Evolutionary conservation across 176 grass and related monocot species (phyloP).

Genomic region (Oryza nivara): DNA sequence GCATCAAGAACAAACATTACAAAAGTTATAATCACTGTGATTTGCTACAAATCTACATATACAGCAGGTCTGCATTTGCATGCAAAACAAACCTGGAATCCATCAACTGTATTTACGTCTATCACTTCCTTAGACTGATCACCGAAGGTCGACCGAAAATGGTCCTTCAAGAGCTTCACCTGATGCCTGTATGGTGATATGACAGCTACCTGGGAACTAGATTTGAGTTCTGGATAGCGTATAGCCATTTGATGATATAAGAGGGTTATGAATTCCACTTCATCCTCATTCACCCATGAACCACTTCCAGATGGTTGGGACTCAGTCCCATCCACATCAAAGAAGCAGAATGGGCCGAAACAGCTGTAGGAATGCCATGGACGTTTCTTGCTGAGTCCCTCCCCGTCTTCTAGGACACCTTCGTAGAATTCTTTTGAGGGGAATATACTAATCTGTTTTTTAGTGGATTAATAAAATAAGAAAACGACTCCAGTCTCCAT

Average conservation of each 20-base stretch:
- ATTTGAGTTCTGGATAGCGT: slow-evolving; percentile 71
- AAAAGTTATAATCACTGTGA: slow-evolving; percentile 25
- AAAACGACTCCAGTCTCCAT: slow-evolving; percentile 20
- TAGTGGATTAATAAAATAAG: slow-evolving; percentile 32
- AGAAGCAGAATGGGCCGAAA: slow-evolving; percentile 92
- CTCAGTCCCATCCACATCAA: slow-evolving; percentile 89
- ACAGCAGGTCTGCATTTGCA: slow-evolving; percentile 26
- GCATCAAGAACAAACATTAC: slow-evolving; percentile 16
- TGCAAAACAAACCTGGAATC: slow-evolving; percentile 70
- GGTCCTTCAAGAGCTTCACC: slow-evolving; percentile 75
- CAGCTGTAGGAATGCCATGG: slow-evolving; percentile 78
- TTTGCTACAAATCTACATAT: slow-evolving; percentile 10
- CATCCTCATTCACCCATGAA: slow-evolving; percentile 86
- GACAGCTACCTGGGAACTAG: slow-evolving; percentile 69
- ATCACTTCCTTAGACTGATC: slow-evolving; percentile 79
- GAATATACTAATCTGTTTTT: slow-evolving; percentile 84
- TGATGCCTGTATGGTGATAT: slow-evolving; percentile 91
- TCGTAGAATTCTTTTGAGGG: slow-evolving; percentile 97
- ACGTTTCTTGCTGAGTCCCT: slow-evolving; percentile 59
- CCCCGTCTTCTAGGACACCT: slow-evolving; percentile 73
- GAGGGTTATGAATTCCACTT: slow-evolving; percentile 85
- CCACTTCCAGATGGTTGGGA: slow-evolving; percentile 76
- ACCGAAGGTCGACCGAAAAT: slow-evolving; percentile 79
- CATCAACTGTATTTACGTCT: slow-evolving; percentile 96
- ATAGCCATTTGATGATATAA: slow-evolving; percentile 76